Conservation (phyloP, 2,329 filamentous ascomycete species). For the Aspergillus sp. region DNA sequence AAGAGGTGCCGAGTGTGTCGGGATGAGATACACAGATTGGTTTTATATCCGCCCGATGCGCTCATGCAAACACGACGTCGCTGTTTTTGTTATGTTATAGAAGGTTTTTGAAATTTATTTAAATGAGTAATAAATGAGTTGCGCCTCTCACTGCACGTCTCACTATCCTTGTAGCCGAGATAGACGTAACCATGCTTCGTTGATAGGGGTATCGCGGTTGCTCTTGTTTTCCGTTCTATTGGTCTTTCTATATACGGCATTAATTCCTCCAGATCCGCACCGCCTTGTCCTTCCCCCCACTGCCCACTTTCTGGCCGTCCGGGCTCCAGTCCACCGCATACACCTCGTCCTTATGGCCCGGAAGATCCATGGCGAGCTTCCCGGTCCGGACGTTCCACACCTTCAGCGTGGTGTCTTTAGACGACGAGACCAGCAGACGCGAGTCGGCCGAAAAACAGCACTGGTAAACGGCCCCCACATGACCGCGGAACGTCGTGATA, state of each 20-base stretch:
- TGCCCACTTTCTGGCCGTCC: conserved; percentile 83
- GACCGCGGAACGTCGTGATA: conserved; percentile 81
- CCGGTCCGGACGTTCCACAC: conserved; percentile 88
- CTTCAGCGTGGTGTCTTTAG: conserved; percentile 91
- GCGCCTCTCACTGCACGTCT: too few species aligned
- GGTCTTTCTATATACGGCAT: conserved; percentile 5
- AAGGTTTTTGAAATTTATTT: neutral
- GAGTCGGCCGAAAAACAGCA: conserved; percentile 91
- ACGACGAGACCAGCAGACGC: conserved; percentile 79
- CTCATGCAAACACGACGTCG: neutral
- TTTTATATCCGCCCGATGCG: too few species aligned
- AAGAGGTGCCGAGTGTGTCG: neutral
- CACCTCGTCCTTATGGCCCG: conserved; percentile 88
- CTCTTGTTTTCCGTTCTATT: conserved; percentile 4
- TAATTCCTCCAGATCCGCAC: conserved; percentile 65
- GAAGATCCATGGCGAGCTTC: conserved; percentile 78
- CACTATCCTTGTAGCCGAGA: too few species aligned
- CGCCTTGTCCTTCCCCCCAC: conserved; percentile 87
- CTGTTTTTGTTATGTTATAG: neutral
- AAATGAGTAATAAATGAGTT: neutral
- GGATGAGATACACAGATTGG: neutral
- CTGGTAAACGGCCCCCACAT: conserved; percentile 90
- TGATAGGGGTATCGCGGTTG: conserved; percentile 19
- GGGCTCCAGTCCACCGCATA: conserved; percentile 95
- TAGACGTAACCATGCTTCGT: neutral